Conservation (phyloP, 768 basidiomycete genomes). For the Mycena vulgaris region DNA sequence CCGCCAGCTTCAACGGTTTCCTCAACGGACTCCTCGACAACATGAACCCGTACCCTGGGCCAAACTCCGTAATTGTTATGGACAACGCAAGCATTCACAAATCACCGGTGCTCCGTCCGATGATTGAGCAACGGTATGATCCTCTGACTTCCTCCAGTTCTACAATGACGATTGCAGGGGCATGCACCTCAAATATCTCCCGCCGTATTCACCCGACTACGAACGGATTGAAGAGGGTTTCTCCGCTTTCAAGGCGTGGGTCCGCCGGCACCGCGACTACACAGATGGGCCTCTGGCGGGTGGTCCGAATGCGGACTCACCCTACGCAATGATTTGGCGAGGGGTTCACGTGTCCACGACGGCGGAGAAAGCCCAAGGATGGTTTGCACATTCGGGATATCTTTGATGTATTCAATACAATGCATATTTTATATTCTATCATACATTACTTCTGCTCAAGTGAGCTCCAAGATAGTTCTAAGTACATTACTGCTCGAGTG, state of each 20-base stretch:
- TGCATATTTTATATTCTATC: background rate
- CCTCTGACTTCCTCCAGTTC: constrained; percentile 2
- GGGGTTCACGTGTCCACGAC: constrained; percentile 45
- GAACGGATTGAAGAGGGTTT: constrained; percentile 7
- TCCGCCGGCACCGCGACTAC: constrained; percentile 42
- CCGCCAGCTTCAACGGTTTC: constrained; percentile 42
- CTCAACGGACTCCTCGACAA: constrained; percentile 41
- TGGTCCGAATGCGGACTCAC: constrained; percentile 32
- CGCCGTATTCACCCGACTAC: constrained; percentile 6
- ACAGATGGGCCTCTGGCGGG: constrained; percentile 34
- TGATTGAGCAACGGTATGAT: constrained; percentile 37
- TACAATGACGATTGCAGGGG: constrained; percentile 1
- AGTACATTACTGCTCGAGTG: constrained; percentile 26
- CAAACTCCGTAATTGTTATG: constrained; percentile 50
- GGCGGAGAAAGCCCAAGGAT: constrained; percentile 45
- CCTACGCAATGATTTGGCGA: constrained; percentile 43
- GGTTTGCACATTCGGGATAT: constrained; percentile 48
- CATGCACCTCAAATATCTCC: constrained; percentile 7
- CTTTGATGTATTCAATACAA: constrained; percentile 17
- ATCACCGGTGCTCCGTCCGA: constrained; percentile 27
- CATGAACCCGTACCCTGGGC: constrained; percentile 49
- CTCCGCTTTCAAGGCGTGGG: constrained; percentile 42
- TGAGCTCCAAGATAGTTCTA: constrained; percentile 15
- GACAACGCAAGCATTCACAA: constrained; percentile 50
- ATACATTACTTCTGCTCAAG: constrained; percentile 15